These are phyloP conservation scores for Dicorynia guianensis DNA, from an alignment of 306 rosid genomes.

Conservation along the genomic window DNA sequence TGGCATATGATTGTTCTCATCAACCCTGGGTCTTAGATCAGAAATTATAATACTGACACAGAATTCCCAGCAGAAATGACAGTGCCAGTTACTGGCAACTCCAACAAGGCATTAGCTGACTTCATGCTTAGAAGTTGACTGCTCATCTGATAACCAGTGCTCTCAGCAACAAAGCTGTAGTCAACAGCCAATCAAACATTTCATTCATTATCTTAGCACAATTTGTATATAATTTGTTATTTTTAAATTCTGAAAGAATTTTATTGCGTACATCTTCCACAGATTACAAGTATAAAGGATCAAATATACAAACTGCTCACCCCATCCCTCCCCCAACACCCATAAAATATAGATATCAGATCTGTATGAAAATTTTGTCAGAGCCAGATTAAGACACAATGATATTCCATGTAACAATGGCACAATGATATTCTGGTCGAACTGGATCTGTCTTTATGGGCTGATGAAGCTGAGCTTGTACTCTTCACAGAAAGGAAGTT, in stretches of 20 bases:
- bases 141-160: slow-evolving; percentile 91
- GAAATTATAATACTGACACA: slow-evolving; percentile 79
- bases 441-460: slow-evolving; percentile 70
- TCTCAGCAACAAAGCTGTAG: slow-evolving; percentile 86
- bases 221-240: not conserved
- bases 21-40: slow-evolving; percentile 49
- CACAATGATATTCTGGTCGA: slow-evolving; percentile 84
- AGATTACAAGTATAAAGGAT: not conserved
- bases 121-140: slow-evolving; percentile 86
- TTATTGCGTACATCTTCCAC: not conserved
- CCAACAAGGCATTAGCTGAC: slow-evolving; percentile 88
- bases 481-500: slow-evolving; percentile 55
- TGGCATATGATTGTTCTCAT: slow-evolving; percentile 36
- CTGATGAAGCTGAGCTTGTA: slow-evolving; percentile 71
- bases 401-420: slow-evolving; percentile 72
- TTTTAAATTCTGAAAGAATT: not conserved
- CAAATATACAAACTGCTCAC: slow-evolving; percentile 17
- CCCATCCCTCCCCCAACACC: not conserved
- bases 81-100: no score
- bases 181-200: slow-evolving; percentile 24
- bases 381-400: slow-evolving; percentile 44
- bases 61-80: no score
- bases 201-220: no score
- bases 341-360: slow-evolving; percentile 5
- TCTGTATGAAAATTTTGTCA: slow-evolving; percentile 10